Percentiles rank a stretch among this genome's conserved stretches.
phyloP scores from a whole-genome alignment of 1,139 yeast genomes.

The Debaryomyces sp. region DNA sequence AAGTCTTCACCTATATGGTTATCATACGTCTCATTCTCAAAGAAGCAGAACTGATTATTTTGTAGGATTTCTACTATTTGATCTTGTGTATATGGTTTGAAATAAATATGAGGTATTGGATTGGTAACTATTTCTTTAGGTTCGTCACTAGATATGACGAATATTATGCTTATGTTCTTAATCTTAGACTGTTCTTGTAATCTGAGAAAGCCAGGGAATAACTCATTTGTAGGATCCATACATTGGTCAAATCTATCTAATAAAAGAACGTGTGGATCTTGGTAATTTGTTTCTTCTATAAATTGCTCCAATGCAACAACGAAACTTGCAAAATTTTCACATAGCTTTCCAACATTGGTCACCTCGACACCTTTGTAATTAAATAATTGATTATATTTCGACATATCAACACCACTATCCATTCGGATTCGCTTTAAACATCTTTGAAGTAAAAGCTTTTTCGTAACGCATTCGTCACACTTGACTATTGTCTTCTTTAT shows the following conservation, averaged over 20 bases:
- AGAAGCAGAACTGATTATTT: conserved; percentile 26
- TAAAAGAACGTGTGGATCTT: conserved; percentile 53
- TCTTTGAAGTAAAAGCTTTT: conserved; percentile 39
- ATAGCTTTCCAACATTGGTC: conserved; percentile 21
- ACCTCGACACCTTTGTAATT: conserved; percentile 22
- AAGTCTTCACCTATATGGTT: conserved; percentile 27
- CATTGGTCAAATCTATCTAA: conserved; percentile 62
- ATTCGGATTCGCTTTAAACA: conserved; percentile 32
- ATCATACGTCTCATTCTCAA: conserved; percentile 29
- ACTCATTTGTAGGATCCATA: conserved; percentile 48
- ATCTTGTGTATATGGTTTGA: conserved; percentile 46
- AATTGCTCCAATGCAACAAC: conserved; percentile 42
- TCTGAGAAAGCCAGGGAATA: conserved; percentile 50
- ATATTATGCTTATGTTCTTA: conserved; percentile 33
- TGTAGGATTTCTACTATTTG: conserved; percentile 44
- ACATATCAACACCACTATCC: conserved; percentile 29
- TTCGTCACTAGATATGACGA: conserved; percentile 42
- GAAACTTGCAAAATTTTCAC: conserved; percentile 54
- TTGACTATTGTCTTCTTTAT: conserved; percentile 30
- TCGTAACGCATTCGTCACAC: conserved; percentile 47
- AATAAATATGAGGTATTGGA: conserved; percentile 53
- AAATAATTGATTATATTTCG: conserved; percentile 14
- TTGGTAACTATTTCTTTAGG: conserved; percentile 51
- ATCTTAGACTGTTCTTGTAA: conserved; percentile 45
- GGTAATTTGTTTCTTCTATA: conserved; percentile 30